Conservation (phyloP, 306 rosid species). For the Elaeagnus macrophylla region DNA sequence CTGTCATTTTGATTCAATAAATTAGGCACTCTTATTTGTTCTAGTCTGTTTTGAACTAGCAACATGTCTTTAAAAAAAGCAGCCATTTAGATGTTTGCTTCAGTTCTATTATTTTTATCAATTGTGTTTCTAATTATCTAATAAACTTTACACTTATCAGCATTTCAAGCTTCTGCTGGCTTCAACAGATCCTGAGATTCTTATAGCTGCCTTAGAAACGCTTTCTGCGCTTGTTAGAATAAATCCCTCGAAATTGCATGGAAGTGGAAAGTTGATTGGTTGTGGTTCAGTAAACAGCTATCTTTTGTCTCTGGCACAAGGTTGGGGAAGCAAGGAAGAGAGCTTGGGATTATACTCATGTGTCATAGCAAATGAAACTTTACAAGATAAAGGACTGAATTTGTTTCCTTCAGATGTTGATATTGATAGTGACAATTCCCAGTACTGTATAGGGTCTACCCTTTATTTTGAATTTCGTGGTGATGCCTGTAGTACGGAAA, state of each 20-base stretch:
- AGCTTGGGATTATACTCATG: conserved; percentile 89
- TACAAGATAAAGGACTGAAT: conserved; percentile 53
- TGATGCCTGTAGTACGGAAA: conserved; percentile 45
- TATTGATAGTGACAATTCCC: conserved; percentile 56
- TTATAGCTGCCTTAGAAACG: conserved; percentile 78
- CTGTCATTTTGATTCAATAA: conserved; percentile 8
- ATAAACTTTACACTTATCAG: conserved; percentile 33
- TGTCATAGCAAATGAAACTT: conserved; percentile 68
- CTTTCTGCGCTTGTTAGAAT: conserved; percentile 84
- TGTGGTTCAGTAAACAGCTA: conserved; percentile 81
- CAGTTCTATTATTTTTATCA: background rate
- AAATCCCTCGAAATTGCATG: conserved; percentile 90
- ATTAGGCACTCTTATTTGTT: background rate
- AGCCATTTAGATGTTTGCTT: background rate
- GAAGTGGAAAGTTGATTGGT: conserved; percentile 81
- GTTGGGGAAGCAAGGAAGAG: conserved; percentile 99
- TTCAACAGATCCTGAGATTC: conserved; percentile 85
- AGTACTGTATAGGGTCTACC: conserved; percentile 72
- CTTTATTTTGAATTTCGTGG: conserved; percentile 85
- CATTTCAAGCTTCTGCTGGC: conserved; percentile 89
- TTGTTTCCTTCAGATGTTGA: conserved; percentile 77
- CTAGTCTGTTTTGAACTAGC: too few species aligned
- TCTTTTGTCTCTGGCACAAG: conserved; percentile 90
- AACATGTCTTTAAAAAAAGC: too few species aligned
- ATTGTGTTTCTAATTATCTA: background rate